These are phyloP conservation scores for Chlamydomonas reinhardtii DNA, from an alignment of 163 green algal genomes.

Conservation along the genomic window DNA sequence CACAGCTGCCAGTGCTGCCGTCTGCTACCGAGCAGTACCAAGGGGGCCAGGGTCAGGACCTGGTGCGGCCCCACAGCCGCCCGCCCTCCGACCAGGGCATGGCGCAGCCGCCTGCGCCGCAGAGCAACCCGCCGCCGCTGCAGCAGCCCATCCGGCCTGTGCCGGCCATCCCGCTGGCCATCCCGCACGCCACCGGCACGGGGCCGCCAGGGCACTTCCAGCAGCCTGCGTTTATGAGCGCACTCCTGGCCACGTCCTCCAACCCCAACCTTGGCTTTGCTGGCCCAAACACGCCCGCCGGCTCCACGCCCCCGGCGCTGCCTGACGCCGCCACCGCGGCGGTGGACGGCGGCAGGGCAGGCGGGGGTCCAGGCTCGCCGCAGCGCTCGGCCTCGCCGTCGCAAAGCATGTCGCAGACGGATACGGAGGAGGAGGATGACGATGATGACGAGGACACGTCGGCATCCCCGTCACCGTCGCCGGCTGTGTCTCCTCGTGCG, in stretches of 20 bases:
- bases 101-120: too few relatives aligned
- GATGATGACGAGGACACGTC: background rate
- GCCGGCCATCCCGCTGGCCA: too few relatives aligned
- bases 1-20: background rate
- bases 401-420: background rate
- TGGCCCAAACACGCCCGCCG: too few relatives aligned
- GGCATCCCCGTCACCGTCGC: background rate
- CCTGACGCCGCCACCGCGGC: too few relatives aligned
- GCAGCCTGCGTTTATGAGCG: background rate
- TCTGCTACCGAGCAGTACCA: too few relatives aligned
- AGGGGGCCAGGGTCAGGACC: too few relatives aligned
- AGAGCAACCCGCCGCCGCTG: too few relatives aligned
- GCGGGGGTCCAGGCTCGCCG: too few relatives aligned
- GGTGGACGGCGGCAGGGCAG: background rate
- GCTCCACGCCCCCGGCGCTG: background rate
- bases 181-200: background rate
- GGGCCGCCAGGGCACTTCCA: background rate
- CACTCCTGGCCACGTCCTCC: background rate
- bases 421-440: background rate
- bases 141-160: too few relatives aligned
- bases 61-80: too few relatives aligned
- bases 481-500: too few relatives aligned
- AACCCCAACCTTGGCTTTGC: background rate
- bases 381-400: background rate
- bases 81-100: too few relatives aligned